phyloP scores from a whole-genome alignment of 2,329 filamentous ascomycete species.

The Colletotrichum paranaense region DNA sequence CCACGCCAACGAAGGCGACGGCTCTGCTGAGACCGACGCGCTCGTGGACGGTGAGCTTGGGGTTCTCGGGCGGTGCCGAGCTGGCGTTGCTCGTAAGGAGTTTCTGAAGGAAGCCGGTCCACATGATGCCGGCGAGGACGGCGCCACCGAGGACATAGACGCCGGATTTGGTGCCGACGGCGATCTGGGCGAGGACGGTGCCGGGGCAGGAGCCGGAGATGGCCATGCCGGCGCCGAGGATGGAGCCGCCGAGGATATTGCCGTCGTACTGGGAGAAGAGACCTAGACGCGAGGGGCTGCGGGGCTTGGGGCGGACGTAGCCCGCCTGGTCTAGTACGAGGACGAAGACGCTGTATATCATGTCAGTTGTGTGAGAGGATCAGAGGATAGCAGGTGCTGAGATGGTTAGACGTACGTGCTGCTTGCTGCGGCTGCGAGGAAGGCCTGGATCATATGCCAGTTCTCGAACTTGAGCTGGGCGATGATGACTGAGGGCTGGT shows the following conservation, averaged over 20 bases:
- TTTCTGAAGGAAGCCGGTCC: conserved; percentile 56
- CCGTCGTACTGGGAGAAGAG: conserved; percentile 69
- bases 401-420: conserved; percentile 63
- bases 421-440: conserved; percentile 70
- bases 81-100: conserved; percentile 44
- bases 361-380: conserved; percentile 16
- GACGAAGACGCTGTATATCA: conserved; percentile 53
- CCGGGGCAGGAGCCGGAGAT: conserved; percentile 74
- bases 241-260: conserved; percentile 71
- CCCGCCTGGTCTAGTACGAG: conserved; percentile 55
- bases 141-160: conserved; percentile 65
- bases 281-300: conserved; percentile 62
- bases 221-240: conserved; percentile 75
- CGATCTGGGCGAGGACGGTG: conserved; percentile 71
- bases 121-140: conserved; percentile 65
- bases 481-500: conserved; percentile 68
- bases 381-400: not conserved
- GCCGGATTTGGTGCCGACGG: conserved; percentile 62
- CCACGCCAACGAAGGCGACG: conserved; percentile 54
- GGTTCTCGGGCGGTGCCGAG: conserved; percentile 38
- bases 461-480: conserved; percentile 70
- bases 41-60: conserved; percentile 49
- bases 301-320: conserved; percentile 57
- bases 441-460: conserved; percentile 75
- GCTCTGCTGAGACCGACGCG: conserved; percentile 52